A percentile compares a stretch with the other conserved stretches of the same genome.
Evolutionary conservation across 176 grass and related monocot genomes (phyloP).

Genomic region (Carex parvula): DNA sequence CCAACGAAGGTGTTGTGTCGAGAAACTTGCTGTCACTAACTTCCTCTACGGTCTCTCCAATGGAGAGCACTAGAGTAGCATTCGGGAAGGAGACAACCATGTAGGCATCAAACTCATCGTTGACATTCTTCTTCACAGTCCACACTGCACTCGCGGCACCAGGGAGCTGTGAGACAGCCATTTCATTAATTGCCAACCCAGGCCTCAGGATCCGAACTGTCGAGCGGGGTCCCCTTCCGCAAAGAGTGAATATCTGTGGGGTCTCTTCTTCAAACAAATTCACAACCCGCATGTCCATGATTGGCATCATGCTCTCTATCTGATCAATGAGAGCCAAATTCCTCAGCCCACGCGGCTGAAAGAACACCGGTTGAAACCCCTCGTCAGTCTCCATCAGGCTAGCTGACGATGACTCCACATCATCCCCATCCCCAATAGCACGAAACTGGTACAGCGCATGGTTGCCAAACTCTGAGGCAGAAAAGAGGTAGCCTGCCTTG

Average conservation of each 20-base stretch:
- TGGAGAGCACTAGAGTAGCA: conserved; percentile 90
- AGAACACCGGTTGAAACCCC: conserved; percentile 93
- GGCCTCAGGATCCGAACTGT: conserved; percentile 80
- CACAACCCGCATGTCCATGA: conserved; percentile 88
- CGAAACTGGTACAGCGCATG: conserved; percentile 89
- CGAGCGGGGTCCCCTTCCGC: conserved; percentile 75
- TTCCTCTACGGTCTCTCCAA: conserved; percentile 97
- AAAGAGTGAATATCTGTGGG: conserved; percentile 81
- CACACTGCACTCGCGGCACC: conserved; percentile 88
- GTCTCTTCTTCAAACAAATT: conserved; percentile 99
- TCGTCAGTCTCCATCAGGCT: conserved; percentile 95
- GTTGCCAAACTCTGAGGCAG: conserved; percentile 83
- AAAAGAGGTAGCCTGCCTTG: conserved; percentile 71
- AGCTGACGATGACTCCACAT: conserved; percentile 86
- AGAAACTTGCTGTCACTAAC: conserved; percentile 93
- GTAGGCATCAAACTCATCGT: conserved; percentile 92
- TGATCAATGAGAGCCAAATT: conserved; percentile 65
- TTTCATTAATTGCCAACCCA: conserved; percentile 91
- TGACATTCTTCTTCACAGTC: conserved; percentile 99
- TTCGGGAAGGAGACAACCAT: conserved; percentile 93
- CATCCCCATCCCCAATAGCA: conserved; percentile 77
- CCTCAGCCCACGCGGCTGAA: conserved; percentile 82
- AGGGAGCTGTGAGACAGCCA: conserved; percentile 90
- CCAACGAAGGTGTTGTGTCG: conserved; percentile 83
- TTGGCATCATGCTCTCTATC: conserved; percentile 85